A percentile compares a stretch with the other conserved stretches of the same genome.
These are phyloP conservation scores for Melanomma pulvis-pyrius DNA, from an alignment of 495 filamentous ascomycete species.

Conservation along the genomic window DNA sequence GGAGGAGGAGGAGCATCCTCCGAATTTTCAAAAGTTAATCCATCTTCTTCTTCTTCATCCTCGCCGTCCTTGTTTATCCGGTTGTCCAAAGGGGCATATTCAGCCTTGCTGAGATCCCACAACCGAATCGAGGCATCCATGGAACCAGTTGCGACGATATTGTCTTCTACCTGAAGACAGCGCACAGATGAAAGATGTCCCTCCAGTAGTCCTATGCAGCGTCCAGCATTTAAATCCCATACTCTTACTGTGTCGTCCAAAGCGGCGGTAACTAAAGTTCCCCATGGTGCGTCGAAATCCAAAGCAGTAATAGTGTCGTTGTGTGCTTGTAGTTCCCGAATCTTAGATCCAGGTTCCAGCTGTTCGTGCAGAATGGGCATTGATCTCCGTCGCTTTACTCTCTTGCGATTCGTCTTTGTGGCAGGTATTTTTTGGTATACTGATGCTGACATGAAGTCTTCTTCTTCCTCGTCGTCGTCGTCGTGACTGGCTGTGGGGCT, in stretches of 20 bases:
- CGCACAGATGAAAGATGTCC: constrained; percentile 95
- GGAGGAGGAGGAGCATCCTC: constrained; percentile 64
- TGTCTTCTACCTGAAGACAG: constrained; percentile 91
- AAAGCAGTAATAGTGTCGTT: constrained; percentile 85
- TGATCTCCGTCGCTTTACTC: constrained; percentile 69
- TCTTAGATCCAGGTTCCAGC: constrained; percentile 85
- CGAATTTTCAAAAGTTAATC: constrained; percentile 57
- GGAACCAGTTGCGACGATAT: constrained; percentile 90
- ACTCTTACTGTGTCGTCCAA: constrained; percentile 96
- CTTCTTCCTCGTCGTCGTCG: constrained; percentile 48
- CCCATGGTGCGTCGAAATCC: constrained; percentile 95
- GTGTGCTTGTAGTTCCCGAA: constrained; percentile 86
- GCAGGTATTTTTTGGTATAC: constrained; percentile 91
- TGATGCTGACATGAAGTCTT: constrained; percentile 91
- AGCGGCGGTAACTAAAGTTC: constrained; percentile 91
- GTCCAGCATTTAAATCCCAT: constrained; percentile 92
- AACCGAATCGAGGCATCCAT: constrained; percentile 94
- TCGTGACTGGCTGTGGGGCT: constrained; percentile 55
- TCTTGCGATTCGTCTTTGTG: constrained; percentile 61
- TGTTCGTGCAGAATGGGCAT: constrained; percentile 97
- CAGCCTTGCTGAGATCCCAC: constrained; percentile 83
- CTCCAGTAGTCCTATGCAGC: constrained; percentile 87
- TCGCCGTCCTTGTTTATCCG: constrained; percentile 67
- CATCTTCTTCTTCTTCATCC: constrained; percentile 62
- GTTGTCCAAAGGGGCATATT: constrained; percentile 63